Evolutionary conservation across 768 basidiomycete genomes (phyloP), one percentile per base, ranked within the genome.

Genomic region (Lentinula sp.): DNA sequence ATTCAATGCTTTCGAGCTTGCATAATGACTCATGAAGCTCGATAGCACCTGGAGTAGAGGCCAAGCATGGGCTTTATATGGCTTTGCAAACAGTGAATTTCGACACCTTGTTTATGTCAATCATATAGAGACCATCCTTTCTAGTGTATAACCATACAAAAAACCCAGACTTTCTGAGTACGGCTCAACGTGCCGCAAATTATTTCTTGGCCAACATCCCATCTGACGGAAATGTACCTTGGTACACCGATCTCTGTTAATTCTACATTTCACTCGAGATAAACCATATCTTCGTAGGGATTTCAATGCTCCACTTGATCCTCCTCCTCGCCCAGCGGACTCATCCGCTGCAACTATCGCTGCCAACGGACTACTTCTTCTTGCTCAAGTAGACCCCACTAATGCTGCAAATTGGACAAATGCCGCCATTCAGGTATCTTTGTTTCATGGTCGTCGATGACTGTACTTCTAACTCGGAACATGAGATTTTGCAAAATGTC

Each of bases 1-100:
- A 16, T 43, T 35, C 15, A 10, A 51, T 35, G 35, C 7, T 18
- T 16, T 6, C 6, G 28, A 28, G 37, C 10, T n/a, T 42, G 28
- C n/a, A 18, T 6, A 59, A 10, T 36, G 13, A 18, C 20, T 15
- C 18, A 45, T 28, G 9, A 13, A 36, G 18, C 10, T 28, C 42
- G 42, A 37, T 51, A 88, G 86, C 68, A 90, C 89, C 6, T 90
- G 88, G 88, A 81, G 85, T 50, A 82, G 88, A 35, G 88, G 88
- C 7, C 85, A 91, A 68, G 81, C 84, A 13, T 90, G 87, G 87
- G 88, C 79, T 2, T 78, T 88, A 33, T 86, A 85, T 64, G 87
- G 87, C 0, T 90, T 84, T 67, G 81, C 85, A 0, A 86, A 84
- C 66, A 86, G 88, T 88, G 64, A 37, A 33, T 58, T 51, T 42